These are phyloP conservation scores for Leonotis leonurus DNA, from an alignment of 257 asterid genomes.

Conservation along the genomic window DNA sequence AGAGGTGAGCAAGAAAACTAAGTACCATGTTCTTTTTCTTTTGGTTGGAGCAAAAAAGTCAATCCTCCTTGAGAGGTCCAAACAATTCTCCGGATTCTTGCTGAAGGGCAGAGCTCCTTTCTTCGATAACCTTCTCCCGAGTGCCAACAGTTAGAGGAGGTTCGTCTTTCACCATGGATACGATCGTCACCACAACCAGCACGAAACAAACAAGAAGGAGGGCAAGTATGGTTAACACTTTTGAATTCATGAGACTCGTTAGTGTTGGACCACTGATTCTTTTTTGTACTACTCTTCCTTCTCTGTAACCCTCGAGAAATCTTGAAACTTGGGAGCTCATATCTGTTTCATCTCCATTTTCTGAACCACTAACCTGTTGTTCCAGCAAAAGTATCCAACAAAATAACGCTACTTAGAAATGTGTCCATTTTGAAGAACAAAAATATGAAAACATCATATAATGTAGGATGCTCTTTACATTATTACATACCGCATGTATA, in stretches of 20 bases:
- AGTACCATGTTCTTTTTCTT: not conserved
- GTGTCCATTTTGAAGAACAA: not conserved
- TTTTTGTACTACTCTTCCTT: constrained; percentile 57
- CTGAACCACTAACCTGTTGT: constrained; percentile 63
- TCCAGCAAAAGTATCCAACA: constrained; percentile 1
- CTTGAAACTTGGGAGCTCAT: constrained; percentile 46
- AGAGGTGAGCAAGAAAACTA: not conserved
- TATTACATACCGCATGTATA: not conserved
- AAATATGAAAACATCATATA: not conserved
- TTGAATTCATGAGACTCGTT: constrained; percentile 42
- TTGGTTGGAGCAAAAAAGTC: constrained; percentile 2
- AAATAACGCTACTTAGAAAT: not conserved
- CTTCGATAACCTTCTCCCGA: constrained; percentile 25
- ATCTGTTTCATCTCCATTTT: constrained; percentile 55
- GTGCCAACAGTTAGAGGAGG: constrained; percentile 53
- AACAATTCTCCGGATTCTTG: constrained; percentile 31
- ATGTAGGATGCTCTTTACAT: not conserved
- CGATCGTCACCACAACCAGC: constrained; percentile 34
- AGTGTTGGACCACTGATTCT: constrained; percentile 43
- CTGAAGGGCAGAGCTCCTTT: constrained; percentile 27
- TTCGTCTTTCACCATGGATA: constrained; percentile 43
- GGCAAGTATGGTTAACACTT: constrained; percentile 32
- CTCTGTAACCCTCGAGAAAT: constrained; percentile 67
- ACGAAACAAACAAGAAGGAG: constrained; percentile 34
- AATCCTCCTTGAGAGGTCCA: constrained; percentile 53